Percentiles rank a stretch among this genome's conserved stretches.
Conservation (phyloP, 1,284 basidiomycete genomes). For the Vanrija sp. region DNA sequence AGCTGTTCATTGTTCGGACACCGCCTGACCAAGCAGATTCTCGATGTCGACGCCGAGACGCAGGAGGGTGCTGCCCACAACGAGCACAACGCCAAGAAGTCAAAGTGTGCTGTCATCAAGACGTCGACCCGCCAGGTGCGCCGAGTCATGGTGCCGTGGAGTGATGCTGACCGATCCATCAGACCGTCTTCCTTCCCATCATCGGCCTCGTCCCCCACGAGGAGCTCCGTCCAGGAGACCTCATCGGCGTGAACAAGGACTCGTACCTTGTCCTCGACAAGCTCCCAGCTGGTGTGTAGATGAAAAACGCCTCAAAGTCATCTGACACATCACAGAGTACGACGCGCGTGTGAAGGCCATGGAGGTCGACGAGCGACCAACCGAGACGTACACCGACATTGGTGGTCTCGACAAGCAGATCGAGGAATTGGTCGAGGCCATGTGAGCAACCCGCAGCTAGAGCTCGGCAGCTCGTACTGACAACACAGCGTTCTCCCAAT, state of each 20-base stretch:
- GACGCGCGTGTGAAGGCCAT: constrained; percentile 81
- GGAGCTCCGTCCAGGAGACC: constrained; percentile 80
- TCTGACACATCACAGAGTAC: constrained; percentile 55
- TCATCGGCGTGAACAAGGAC: constrained; percentile 99
- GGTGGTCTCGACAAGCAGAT: constrained; percentile 78
- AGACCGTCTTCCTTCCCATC: constrained; percentile 95
- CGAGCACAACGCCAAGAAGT: constrained; percentile 86
- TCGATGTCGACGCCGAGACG: constrained; percentile 91
- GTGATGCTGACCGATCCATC: constrained; percentile 9
- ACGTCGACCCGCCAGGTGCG: constrained; percentile 82
- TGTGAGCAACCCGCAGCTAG: constrained; percentile 45
- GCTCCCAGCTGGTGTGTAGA: constrained; percentile 53
- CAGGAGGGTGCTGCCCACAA: constrained; percentile 93
- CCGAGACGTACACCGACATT: constrained; percentile 74
- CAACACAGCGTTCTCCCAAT: constrained; percentile 61
- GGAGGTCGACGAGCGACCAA: constrained; percentile 83
- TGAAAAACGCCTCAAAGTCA: constrained; percentile 1
- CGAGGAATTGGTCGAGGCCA: constrained; percentile 73
- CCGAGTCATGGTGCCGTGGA: neutral
- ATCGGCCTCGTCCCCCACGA: constrained; percentile 94
- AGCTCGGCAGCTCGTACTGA: constrained; percentile 3
- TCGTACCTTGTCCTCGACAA: constrained; percentile 97
- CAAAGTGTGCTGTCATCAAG: constrained; percentile 98
- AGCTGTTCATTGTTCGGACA: no score
- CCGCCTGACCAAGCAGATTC: constrained; percentile 59